Base-by-base conservation (phyloP, 768 basidiomycete species). In the Suillus sp. region DNA sequence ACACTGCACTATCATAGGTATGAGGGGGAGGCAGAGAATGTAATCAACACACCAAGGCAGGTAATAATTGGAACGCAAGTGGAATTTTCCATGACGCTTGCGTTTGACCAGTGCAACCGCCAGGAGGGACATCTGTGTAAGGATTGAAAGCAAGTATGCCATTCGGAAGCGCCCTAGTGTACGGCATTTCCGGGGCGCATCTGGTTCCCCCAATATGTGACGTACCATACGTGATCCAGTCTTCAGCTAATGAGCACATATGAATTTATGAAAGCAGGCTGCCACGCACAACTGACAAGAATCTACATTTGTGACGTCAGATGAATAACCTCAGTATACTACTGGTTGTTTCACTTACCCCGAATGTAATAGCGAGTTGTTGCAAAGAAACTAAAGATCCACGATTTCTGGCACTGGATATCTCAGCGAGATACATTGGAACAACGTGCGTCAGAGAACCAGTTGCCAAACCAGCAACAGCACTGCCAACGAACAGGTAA, bases 401-500 rank as follows among this genome's bases (percentile, higher is more conserved):
- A 53, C 78, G 75, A 32, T 78, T 63, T 22, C 78, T 78, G 11
- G 75, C 70, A n/a, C 74, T 78, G 2, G 77, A 78, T 34, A 78
- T 78, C 66, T 78, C 77, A 48, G 77, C 78, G 63, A 78, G 60
- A 55, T 78, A 78, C 68, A 78, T 78, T 20, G 69, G 70, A 27
- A 76, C 60, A 42, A 70, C 68, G 20, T 69, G 68, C 14, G 70
- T 71, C 61, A 71, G 43, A 35, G 66, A 66, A 42, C 72, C 69
- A 1, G 69, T 64, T 10, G 67, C 58, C 18, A 66, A 47, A 38
- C 67, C 69, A 2, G 65, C 63, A 18, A 70, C 68, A 32, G 74
- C 69, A 63, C 77, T 66, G 59, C 78, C 63, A 50, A 69, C 65
- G 67, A 74, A 74, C 18, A 74, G 68, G 56, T 72, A 67, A 22